These are phyloP conservation scores for Parastagonospora nodorum DNA, from an alignment of 2,329 filamentous ascomycete genomes.

Conservation along the genomic window DNA sequence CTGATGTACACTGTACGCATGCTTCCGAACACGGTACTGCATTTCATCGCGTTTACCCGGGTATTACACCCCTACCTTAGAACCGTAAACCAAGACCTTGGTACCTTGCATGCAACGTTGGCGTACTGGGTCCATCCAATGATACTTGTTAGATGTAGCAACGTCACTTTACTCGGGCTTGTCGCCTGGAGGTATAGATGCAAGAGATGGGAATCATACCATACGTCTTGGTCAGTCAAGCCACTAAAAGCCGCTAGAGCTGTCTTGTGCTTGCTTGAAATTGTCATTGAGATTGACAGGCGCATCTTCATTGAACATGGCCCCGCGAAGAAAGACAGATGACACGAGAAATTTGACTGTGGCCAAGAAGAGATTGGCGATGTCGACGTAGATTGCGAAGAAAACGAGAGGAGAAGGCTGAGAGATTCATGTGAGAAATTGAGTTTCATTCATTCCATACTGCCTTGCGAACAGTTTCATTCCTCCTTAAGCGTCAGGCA, in stretches of 20 bases:
- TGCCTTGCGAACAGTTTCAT: too few relatives aligned
- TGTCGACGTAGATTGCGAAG: constrained; percentile 1
- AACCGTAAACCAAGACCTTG: constrained; percentile 8
- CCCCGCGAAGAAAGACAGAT: too few relatives aligned
- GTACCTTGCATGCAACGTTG: constrained; percentile 9
- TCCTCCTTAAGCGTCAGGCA: neutral
- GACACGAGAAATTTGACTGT: too few relatives aligned
- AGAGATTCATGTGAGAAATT: constrained; percentile 8
- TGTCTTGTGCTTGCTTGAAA: constrained; percentile 16
- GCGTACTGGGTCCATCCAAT: neutral
- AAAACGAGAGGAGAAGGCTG: constrained; percentile 5
- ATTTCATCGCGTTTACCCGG: constrained; percentile 9
- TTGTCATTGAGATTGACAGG: too few relatives aligned
- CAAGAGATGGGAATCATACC: constrained; percentile 4
- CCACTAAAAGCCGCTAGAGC: constrained; percentile 1
- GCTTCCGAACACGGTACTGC: constrained; percentile 3
- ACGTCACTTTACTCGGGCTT: neutral
- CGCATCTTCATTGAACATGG: too few relatives aligned
- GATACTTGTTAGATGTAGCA: neutral
- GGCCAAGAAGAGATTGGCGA: too few relatives aligned
- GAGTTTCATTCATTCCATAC: too few relatives aligned
- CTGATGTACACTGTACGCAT: neutral
- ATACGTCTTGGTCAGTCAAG: neutral
- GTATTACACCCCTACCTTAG: constrained; percentile 4
- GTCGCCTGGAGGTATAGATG: constrained; percentile 9